Base-by-base conservation (phyloP, 352 stramenopile genomes). In the Globisporangium paroecandrum region DNA sequence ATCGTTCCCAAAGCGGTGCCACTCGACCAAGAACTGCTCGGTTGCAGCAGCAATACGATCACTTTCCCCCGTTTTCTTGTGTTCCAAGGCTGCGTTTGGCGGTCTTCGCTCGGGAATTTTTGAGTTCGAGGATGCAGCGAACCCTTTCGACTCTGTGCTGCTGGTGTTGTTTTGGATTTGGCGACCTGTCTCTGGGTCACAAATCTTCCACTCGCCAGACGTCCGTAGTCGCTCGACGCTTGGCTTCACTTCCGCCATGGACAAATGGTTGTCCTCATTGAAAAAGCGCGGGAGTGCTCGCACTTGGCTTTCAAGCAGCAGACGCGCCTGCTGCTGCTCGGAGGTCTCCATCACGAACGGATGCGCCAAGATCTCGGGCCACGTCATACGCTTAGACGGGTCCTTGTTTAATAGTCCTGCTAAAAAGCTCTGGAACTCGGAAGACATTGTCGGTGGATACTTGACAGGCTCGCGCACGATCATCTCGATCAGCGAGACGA, bases 401-500 rank as follows among this genome's bases (percentile, higher is more conserved):
- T 98, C 87, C 69, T 98, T 98, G 55, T 89, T 91, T 36, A 98
- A 69, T 18, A 98, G 67, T 10, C 94, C 91, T 15, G 83, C 77
- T 4, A 98, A 68, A 47, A 98, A 98, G 41, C 77, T 89, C 53
- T 90, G 81, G 59, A 98, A 96, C 4, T 87, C 68, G 0, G 67
- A 47, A 3, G 89, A 95, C 76, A 98, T 96, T 20, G 84, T 84
- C 4, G 79, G 38, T 7, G 95, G 94, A 62, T 97, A 98, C 58
- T 81, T 74, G 4, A 98, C 91, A 1, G 88, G 87, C 61, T 98
- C 90, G 55, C 93, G 89, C n/a, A 98, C 85, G 68, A 98, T 98
- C 82, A 97, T 96, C 68, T 98, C 95, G n/a, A 98, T 98, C 12
- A 98, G 74, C 53, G 89, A 90, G 62, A 97, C 96, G 51, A 98